These are phyloP conservation scores for Amphicarpaea edgeworthii DNA, from an alignment of 306 rosid genomes.

Conservation along the genomic window DNA sequence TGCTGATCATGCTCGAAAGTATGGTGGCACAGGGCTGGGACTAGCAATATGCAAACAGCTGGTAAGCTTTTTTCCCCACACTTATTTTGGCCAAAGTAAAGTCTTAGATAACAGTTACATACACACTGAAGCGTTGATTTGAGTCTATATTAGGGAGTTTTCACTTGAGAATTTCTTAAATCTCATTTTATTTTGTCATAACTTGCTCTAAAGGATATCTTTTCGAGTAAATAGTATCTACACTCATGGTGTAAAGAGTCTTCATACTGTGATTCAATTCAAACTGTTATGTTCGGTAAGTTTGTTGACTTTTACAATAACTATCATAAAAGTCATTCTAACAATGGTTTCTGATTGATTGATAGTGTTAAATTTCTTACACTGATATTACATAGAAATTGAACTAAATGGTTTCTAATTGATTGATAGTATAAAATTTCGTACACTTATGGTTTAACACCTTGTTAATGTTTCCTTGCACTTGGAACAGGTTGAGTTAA, in stretches of 20 bases:
- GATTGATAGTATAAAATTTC: too few species aligned
- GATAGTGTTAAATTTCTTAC: too few species aligned
- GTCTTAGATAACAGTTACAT: neutral
- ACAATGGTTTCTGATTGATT: too few species aligned
- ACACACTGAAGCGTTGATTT: neutral
- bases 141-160: neutral
- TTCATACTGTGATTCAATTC: too few species aligned
- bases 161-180: neutral
- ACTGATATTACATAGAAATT: too few species aligned
- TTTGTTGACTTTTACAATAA: too few species aligned
- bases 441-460: too few species aligned
- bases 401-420: too few species aligned
- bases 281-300: too few species aligned
- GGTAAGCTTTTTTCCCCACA: slow-evolving; percentile 57
- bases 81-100: slow-evolving; percentile 1
- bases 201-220: neutral
- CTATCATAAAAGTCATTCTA: too few species aligned
- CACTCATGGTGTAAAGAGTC: too few species aligned
- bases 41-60: slow-evolving; percentile 97
- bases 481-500: slow-evolving; percentile 83
- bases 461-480: slow-evolving; percentile 28
- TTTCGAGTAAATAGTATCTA: too few species aligned
- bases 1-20: slow-evolving; percentile 94
- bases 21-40: slow-evolving; percentile 97
- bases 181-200: neutral